A percentile compares a stretch with the other conserved stretches of the same genome.
Evolutionary conservation across 495 filamentous ascomycete genomes (phyloP).

Genomic region (Articulospora tetracladia): DNA sequence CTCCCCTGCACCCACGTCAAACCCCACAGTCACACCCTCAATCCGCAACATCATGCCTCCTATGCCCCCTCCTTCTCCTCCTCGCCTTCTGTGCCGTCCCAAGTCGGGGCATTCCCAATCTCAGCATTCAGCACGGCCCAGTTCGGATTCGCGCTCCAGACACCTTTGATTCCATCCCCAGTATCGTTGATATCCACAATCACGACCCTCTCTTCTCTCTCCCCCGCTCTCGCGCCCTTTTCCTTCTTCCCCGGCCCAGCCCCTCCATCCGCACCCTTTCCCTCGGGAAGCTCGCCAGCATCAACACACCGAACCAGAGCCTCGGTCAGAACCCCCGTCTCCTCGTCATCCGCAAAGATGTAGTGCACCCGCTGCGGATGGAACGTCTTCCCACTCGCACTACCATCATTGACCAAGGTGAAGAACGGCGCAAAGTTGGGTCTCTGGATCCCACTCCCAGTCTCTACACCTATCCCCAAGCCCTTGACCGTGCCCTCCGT

Average conservation of each 20-base stretch:
- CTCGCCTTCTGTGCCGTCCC: slow-evolving; percentile 42
- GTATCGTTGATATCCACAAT: slow-evolving; percentile 48
- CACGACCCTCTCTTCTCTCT: slow-evolving; percentile 45
- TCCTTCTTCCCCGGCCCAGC: not conserved
- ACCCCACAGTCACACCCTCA: slow-evolving; percentile 43
- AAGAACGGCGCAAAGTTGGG: slow-evolving; percentile 58
- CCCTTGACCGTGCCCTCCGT: no score
- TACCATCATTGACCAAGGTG: slow-evolving; percentile 54
- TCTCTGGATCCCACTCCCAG: not conserved
- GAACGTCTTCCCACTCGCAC: slow-evolving; percentile 33
- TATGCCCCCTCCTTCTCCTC: slow-evolving; percentile 17
- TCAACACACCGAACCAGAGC: not conserved
- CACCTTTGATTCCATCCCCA: slow-evolving; percentile 38
- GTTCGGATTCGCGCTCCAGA: slow-evolving; percentile 45
- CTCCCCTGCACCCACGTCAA: slow-evolving; percentile 17
- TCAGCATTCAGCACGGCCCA: slow-evolving; percentile 52
- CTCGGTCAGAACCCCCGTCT: slow-evolving; percentile 56
- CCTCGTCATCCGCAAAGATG: slow-evolving; percentile 78
- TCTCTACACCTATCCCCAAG: not conserved
- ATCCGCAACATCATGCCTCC: slow-evolving; percentile 62
- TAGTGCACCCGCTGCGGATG: slow-evolving; percentile 85
- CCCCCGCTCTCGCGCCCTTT: not conserved
- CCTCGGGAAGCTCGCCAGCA: no score
- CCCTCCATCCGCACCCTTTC: not conserved
- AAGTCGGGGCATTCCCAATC: slow-evolving; percentile 54